A percentile compares a stretch with the other conserved stretches of the same genome.
Evolutionary conservation across 176 grass and related monocot genomes (phyloP).

Genomic region (Microstegium vimineum): DNA sequence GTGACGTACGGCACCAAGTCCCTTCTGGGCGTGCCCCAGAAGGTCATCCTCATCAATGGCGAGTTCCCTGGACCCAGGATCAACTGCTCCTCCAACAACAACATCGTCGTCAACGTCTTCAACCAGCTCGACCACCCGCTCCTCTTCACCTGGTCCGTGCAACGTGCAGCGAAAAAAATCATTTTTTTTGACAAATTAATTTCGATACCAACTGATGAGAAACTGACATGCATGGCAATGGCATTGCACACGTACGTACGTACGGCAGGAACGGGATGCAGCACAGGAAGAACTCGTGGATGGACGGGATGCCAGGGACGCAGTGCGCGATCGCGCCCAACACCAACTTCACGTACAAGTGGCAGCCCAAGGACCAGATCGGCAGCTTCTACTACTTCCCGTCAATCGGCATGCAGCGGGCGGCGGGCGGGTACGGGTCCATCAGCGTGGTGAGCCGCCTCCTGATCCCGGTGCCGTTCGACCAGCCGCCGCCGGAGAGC

Average conservation of each 20-base stretch:
- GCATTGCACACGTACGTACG: too few species aligned
- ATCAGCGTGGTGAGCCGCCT: constrained; percentile 69
- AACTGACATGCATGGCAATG: too few species aligned
- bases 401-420: constrained; percentile 64
- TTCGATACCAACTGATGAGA: too few species aligned
- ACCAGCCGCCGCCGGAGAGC: constrained; percentile 31
- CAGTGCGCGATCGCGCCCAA: constrained; percentile 68
- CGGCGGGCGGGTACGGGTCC: constrained; percentile 57
- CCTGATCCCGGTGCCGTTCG: constrained; percentile 72
- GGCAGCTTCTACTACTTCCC: constrained; percentile 96
- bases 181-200: too few species aligned
- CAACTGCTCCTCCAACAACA: constrained; percentile 83
- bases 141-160: constrained; percentile 71
- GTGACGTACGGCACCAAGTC: constrained; percentile 67
- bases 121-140: constrained; percentile 73
- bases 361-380: constrained; percentile 94
- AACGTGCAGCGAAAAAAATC: too few species aligned
- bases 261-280: constrained; percentile 80
- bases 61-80: constrained; percentile 60
- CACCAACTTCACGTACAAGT: constrained; percentile 75
- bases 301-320: constrained; percentile 63
- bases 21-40: constrained; percentile 41
- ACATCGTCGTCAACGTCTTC: constrained; percentile 71
- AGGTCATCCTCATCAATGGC: constrained; percentile 72
- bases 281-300: constrained; percentile 86